phyloP scores from a whole-genome alignment of 1,284 basidiomycete species.

The Apiotrichum siamense region DNA sequence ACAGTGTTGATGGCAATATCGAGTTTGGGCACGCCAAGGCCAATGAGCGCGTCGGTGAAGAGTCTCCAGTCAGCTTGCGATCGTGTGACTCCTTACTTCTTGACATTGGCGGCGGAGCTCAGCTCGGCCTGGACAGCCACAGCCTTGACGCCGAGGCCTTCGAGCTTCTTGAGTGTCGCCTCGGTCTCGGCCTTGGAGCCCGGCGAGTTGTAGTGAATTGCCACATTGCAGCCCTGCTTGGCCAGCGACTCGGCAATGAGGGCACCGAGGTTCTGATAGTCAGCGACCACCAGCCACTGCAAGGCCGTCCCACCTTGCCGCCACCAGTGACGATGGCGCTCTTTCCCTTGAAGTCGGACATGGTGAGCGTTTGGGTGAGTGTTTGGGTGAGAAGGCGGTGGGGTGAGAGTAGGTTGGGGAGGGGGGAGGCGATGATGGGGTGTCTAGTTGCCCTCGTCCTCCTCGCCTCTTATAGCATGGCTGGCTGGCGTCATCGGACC shows the following conservation, averaged over 20 bases:
- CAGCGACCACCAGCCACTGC: background rate
- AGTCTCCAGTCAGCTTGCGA: conserved; percentile 6
- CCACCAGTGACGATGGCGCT: conserved; percentile 20
- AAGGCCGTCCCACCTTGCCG: conserved; percentile 11
- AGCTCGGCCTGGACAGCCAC: conserved; percentile 14
- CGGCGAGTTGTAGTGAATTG: conserved; percentile 21
- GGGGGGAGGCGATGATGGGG: too few species aligned
- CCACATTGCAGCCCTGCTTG: conserved; percentile 18
- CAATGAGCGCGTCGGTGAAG: conserved; percentile 12
- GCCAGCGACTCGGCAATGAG: conserved; percentile 19
- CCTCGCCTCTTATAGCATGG: too few species aligned
- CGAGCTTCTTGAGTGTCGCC: conserved; percentile 12
- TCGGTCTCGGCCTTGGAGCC: conserved; percentile 14
- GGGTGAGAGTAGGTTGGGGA: too few species aligned
- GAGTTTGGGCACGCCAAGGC: conserved; percentile 12
- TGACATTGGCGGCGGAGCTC: background rate
- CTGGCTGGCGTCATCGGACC: too few species aligned
- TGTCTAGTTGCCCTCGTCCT: too few species aligned
- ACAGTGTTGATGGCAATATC: conserved; percentile 28
- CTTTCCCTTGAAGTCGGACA: conserved; percentile 17
- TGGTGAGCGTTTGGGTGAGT: too few species aligned
- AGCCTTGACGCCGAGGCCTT: conserved; percentile 13
- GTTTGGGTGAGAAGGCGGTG: too few species aligned
- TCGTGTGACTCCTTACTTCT: conserved; percentile 2
- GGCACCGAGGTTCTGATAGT: conserved; percentile 19